Base-by-base conservation (phyloP, 2,329 filamentous ascomycete genomes). In the Beauveria asiatica region DNA sequence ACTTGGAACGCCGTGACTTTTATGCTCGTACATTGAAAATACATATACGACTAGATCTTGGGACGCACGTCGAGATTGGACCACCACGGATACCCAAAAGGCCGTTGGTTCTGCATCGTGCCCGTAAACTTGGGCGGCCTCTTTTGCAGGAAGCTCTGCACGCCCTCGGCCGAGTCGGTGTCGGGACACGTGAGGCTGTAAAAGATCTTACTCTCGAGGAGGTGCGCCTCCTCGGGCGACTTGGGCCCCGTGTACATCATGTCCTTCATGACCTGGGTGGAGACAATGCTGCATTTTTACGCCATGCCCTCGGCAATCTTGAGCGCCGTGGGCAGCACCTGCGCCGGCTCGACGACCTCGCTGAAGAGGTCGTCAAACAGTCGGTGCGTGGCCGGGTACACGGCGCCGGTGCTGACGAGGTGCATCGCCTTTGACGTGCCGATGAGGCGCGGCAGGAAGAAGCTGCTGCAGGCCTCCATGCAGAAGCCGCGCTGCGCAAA, bases 381-480 rank as follows among this genome's bases (percentile, higher is more conserved):
- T 25, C 73, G 71, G 68, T 83, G 75, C 0, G 69, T 67, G 17
- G 78, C 76, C 4, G 74, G 73, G 67, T 86, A 88, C 0, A 84
- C 84, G 2, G 74, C 74, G 0, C 88, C 88, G 0, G 87, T 90
- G 3, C 87, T 89, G 48, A 83, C 76, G 33, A 89, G 78, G 67
- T 87, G 82, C 69, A 87, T 73, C 0, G 87, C 86, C 64, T 81
- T 79, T 16, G 80, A 80, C 59, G 80, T 76, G 61, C 89, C 88
- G 62, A 91, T 80, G 27, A 91, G 76, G 0, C 86, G 80, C 2
- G 88, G 88, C 41, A 92, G 77, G 75, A 89, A 92, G 72, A 82
- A 92, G 9, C 83, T 86, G 55, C 80, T 84, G 68, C 83, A 86
- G 0, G 86, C 87, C 72, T 92, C 89, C 82, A 89, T 86, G 62